Evolutionary conservation across 106 monocot genomes (phyloP), one percentile per base, ranked within the genome.

Genomic region (Chionographis japonica): DNA sequence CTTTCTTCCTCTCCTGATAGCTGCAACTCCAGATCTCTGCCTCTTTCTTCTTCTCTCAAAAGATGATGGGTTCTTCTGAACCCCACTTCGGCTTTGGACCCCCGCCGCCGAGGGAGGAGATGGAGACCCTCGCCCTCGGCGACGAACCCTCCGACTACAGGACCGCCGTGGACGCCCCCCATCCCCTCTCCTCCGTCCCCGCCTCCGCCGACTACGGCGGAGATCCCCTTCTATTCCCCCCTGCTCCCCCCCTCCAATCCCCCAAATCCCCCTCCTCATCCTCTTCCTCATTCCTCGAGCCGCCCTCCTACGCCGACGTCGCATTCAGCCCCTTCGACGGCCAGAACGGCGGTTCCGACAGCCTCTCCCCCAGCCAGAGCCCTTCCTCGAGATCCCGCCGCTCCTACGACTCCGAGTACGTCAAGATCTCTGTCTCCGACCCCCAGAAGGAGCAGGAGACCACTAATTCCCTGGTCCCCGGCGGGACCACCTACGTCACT

Each of bases 371-470:
- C 49, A 56, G 37, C 42, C 42, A 11, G 50, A 41, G 20, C 60
- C 61, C 42, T 19, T 39, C 46, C 38, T 63, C 65, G 2, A 46
- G 15, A 39, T 43, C 77, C 14, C 27, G 42, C 41, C 65, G 37
- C 63, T 36, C 37, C 8, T 37, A 52, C 9, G 14, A 63, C 41
- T 62, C 75, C 11, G 83, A 82, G 60, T 89, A 80, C 71, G 18
- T 79, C 37, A 75, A 68, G 52, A 97, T 97, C 72, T 49, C 80
- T 37, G 92, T 97, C 52, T 86, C 92, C 40, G 80, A 89, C 56
- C 95, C 95, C 9, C 84, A 76, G 78, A 92, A 97, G 80, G 89
- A 92, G 72, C 72, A 65, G 18, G 95, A 84, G 35, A 27, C 80
- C 40, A 17, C 81, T 17, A 78, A 68, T 58, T 84, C 87, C 67